Base-by-base conservation (phyloP, 306 rosid genomes). In the Dryas drummondii region DNA sequence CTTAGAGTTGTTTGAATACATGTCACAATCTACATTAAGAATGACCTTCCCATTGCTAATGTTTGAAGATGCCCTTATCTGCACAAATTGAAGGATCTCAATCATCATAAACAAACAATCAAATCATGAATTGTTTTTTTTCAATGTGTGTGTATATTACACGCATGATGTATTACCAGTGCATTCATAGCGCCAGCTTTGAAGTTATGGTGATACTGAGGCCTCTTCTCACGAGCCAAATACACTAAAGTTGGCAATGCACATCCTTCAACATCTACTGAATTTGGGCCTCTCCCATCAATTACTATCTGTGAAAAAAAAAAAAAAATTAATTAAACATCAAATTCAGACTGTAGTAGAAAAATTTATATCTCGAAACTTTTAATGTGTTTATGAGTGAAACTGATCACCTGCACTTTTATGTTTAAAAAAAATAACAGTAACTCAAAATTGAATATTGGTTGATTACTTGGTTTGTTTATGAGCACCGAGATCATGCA, bases 131-230 rank as follows among this genome's bases (percentile, higher is more conserved):
- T 32, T 32, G 37, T 32, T 32, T 32, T 32, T 32, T 32, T 32
- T 22, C 22, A 22, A 22, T 22, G 22, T 22, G 22, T 22, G 22
- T 22, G 22, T 22, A 22, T 22, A 22, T 22, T 22, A 22, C n/a
- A n/a, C n/a, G n/a, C n/a, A n/a, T 2, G 2, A 27, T 27, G 32
- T 27, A 27, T 6, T 79, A 91, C 98, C 97, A 94, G 32, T 19
- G 98, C 87, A 84, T 94, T 94, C 94, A 90, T 88, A 19, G 98
- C 93, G 73, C 97, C 98, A 5, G 97, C 97, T 83, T 93, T 91
- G 85, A 85, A 93, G 84, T 91, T 86, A 59, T 93, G 98, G 49
- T 48, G 84, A 77, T 74, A 52, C 4, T 85, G 91, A 10, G 94
- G 96, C 17, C 98, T 86, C 80, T 93, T 93, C 80, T 91, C 97